Evolutionary conservation across 2,329 filamentous ascomycete genomes (phyloP), one percentile per base, ranked within the genome.

Genomic region (Aspergillus jensenii): DNA sequence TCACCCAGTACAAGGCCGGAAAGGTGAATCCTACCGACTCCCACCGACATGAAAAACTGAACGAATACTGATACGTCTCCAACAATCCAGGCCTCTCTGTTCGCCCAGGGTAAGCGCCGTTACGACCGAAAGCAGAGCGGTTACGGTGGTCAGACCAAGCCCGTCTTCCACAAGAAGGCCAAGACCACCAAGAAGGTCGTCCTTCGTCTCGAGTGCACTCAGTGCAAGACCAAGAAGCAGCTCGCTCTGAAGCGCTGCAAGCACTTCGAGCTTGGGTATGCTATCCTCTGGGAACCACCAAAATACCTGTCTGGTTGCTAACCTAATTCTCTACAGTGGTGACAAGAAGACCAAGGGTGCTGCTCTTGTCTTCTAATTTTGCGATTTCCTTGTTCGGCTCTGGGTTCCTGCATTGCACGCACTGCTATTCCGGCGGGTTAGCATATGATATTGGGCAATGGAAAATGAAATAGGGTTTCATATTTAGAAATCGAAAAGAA

Each of bases 311-410:
- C 14, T 25, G n/a, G 33, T 21, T 74, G 66, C 80, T 84, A 77
- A 84, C 74, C 50, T 58, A 62, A 31, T 31, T 64, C 67, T 61
- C 52, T 64, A 74, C 72, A 96, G 95, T 89, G 95, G 95, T 88
- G 95, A 99, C 90, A 99, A 99, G 93, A 99, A 99, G 91, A 99
- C 95, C 76, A 99, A 99, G 92, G 95, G 95, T 90, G 95, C 95
- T 75, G 95, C 95, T 82, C 88, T 99, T 78, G 95, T 99, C 76
- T 99, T 99, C 88, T 99, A 96, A 89, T 83, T 85, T 81, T 76
- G 68, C 65, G 65, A 70, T 74, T 74, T 74, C 66, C 71, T 75
- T 75, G 70, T 74, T 74, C 69, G 72, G 72, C 71, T 73, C 69
- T 74, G 72, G 72, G 72, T 74, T 74, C 68, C 66, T 72, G 69